Conservation (phyloP, 2,329 filamentous ascomycete species). For the Epichloe hybrida region DNA sequence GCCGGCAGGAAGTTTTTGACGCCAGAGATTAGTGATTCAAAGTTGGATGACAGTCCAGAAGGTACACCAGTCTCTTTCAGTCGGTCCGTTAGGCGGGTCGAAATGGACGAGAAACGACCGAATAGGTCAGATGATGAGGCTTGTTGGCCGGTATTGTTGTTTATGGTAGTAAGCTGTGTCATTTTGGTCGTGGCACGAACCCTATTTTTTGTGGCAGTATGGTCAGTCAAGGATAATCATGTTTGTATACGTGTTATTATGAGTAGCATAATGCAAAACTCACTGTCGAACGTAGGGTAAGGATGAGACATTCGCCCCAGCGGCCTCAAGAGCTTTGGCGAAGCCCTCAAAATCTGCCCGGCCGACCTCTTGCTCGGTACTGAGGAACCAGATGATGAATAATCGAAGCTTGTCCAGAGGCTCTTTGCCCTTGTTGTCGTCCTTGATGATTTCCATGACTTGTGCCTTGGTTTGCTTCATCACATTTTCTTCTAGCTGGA, state of each 20-base stretch:
- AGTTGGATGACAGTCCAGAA: slow-evolving; percentile 55
- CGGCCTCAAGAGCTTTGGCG: slow-evolving; percentile 65
- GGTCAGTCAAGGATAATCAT: background rate
- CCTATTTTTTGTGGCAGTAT: slow-evolving; percentile 27
- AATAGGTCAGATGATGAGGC: slow-evolving; percentile 63
- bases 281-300: slow-evolving; percentile 79
- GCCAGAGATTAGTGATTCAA: slow-evolving; percentile 86
- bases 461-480: slow-evolving; percentile 84
- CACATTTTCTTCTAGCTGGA: slow-evolving; percentile 86
- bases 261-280: slow-evolving; percentile 18
- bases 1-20: slow-evolving; percentile 97
- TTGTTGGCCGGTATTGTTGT: slow-evolving; percentile 49
- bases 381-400: slow-evolving; percentile 95
- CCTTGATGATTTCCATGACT: slow-evolving; percentile 74
- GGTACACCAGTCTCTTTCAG: slow-evolving; percentile 83
- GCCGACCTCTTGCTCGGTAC: slow-evolving; percentile 77
- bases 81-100: slow-evolving; percentile 80
- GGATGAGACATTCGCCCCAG: slow-evolving; percentile 62
- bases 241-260: background rate
- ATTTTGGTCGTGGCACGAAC: slow-evolving; percentile 92
- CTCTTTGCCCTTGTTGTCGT: slow-evolving; percentile 67
- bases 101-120: slow-evolving; percentile 83
- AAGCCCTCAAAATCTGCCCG: slow-evolving; percentile 75
- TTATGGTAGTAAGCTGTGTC: slow-evolving; percentile 92
- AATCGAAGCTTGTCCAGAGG: slow-evolving; percentile 80